Evolutionary conservation across 768 basidiomycete genomes (phyloP).

Genomic region (Mycena sanguinolenta): DNA sequence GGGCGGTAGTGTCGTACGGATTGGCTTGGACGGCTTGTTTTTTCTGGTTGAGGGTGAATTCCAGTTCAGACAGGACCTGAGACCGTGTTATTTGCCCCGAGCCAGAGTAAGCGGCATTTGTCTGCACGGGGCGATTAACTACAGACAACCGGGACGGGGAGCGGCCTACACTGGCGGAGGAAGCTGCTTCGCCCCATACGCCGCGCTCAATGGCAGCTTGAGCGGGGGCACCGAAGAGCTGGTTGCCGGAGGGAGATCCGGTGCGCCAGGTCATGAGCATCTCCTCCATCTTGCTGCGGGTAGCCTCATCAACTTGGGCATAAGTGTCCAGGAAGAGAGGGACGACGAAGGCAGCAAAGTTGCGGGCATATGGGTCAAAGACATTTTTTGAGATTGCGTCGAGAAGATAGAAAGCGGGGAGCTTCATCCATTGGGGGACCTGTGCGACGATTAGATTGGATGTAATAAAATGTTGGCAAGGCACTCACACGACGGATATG

Average conservation of each 20-base stretch:
- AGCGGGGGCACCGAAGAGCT: constrained; percentile 86
- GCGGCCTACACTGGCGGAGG: constrained; percentile 55
- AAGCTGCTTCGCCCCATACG: constrained; percentile 76
- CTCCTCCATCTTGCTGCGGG: constrained; percentile 96
- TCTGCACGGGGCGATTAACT: constrained; percentile 38
- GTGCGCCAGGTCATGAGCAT: constrained; percentile 96
- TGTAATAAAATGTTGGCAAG: constrained; percentile 49
- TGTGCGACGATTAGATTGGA: constrained; percentile 54
- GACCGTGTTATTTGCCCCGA: constrained; percentile 72
- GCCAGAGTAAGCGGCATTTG: constrained; percentile 51
- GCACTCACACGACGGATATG: constrained; percentile 91
- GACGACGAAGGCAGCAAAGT: constrained; percentile 86
- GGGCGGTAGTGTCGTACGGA: constrained; percentile 76
- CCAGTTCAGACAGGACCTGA: constrained; percentile 87
- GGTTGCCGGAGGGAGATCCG: constrained; percentile 82
- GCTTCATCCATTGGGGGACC: constrained; percentile 91
- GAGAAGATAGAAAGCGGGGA: constrained; percentile 94
- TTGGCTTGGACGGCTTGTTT: constrained; percentile 80
- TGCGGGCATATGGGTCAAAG: constrained; percentile 90
- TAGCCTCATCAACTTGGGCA: constrained; percentile 84
- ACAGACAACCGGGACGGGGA: constrained; percentile 21
- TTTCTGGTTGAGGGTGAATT: constrained; percentile 86
- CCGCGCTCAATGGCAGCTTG: constrained; percentile 89
- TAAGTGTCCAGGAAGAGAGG: constrained; percentile 91
- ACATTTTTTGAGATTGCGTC: constrained; percentile 99